These are phyloP conservation scores for Nicotiana rustica DNA, from an alignment of 305 asterid genomes.

Conservation along the genomic window DNA sequence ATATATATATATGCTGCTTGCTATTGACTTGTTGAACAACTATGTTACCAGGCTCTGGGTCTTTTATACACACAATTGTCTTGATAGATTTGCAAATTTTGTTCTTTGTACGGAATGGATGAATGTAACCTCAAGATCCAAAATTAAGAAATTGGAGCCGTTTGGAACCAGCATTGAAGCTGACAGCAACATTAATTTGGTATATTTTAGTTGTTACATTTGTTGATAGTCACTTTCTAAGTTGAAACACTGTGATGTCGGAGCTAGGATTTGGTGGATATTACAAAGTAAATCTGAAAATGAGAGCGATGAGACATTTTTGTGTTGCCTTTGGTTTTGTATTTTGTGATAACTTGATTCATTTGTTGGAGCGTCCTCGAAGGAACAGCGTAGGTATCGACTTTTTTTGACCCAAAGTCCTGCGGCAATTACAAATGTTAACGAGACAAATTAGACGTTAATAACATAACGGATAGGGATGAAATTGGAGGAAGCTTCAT, in stretches of 20 bases:
- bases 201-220: background rate
- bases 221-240: background rate
- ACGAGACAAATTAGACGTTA: too few species aligned
- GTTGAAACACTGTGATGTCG: background rate
- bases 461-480: too few species aligned
- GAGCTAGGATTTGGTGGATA: background rate
- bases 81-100: too few species aligned
- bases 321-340: conserved; percentile 18
- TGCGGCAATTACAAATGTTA: too few species aligned
- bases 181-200: background rate
- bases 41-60: conserved; percentile 26
- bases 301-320: background rate
- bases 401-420: too few species aligned
- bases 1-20: conserved; percentile 21
- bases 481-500: too few species aligned
- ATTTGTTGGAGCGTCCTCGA: conserved; percentile 23
- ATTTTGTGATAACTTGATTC: conserved; percentile 22
- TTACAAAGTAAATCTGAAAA: conserved; percentile 15
- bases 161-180: background rate
- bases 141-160: background rate
- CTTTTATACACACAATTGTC: conserved; percentile 37
- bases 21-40: background rate
- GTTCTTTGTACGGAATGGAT: too few species aligned
- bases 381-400: background rate
- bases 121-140: too few species aligned